Base-by-base conservation (phyloP, 2,329 filamentous ascomycete species). In the Colletotrichum higginsianum region DNA sequence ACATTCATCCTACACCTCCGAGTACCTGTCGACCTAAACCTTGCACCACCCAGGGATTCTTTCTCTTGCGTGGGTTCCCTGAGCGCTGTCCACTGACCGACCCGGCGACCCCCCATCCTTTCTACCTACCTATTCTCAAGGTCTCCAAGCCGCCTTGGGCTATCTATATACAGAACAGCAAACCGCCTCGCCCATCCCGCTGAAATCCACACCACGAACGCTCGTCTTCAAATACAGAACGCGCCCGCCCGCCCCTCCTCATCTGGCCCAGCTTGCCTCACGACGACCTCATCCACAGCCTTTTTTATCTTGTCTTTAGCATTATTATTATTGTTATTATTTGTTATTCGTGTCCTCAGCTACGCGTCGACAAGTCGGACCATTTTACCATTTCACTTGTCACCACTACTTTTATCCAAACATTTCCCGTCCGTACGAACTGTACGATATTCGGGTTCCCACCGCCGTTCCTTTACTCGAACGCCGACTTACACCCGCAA, bases 91-190 rank as follows among this genome's bases (percentile, higher is more conserved):
- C 64, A 62, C 63, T 61, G 52, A 38, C 66, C 30, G 30, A 30
- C 30, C 30, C 6, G 30, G 30, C 30, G 30, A 30, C 30, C 30
- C 30, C 30, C 30, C 30, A 30, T 8, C 30, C 26, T 5, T 5
- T 5, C 26, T 40, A 56, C 21, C 12, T 9, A 55, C 49, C 46
- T n/a, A 42, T 18, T 58, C 9, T 42, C 23, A 11, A 9, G 42
- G 40, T 49, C 11, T 38, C 21, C 64, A 47, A 47, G 38, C 18
- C 35, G 38, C 23, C 35, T 35, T 47, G 16, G 46, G 50, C 49
- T 58, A 67, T 71, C 42, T 67, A 67, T 67, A 67, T 67, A 70
- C 67, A 61, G 57, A 61, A 67, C 56, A n/a, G 26, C 52, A 26
- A 50, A 50, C 46, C 47, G 49, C 30, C 50, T 38, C 38, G 16